Evolutionary conservation across 1,284 basidiomycete genomes (phyloP).

Genomic region (Mycena sp.): DNA sequence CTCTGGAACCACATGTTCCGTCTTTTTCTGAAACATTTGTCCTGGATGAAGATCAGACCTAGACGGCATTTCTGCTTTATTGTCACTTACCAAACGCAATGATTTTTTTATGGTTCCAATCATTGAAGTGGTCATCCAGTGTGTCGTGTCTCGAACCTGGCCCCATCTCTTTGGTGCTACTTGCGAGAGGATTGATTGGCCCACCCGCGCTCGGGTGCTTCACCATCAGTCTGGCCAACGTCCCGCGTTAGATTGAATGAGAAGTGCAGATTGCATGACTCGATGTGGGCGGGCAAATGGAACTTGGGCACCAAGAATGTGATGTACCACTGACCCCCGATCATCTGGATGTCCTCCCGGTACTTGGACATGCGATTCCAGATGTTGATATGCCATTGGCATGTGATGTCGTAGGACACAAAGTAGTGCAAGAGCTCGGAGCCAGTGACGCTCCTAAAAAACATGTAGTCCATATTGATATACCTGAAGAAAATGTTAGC

Average conservation of each 20-base stretch:
- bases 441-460: constrained; percentile 25
- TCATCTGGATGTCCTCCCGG: neutral
- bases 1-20: constrained; percentile 6
- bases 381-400: constrained; percentile 35
- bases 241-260: constrained; percentile 36
- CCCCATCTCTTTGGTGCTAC: constrained; percentile 42
- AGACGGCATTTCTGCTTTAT: too few species aligned
- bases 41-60: too few species aligned
- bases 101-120: constrained; percentile 37
- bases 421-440: constrained; percentile 24
- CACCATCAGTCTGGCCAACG: constrained; percentile 38
- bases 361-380: constrained; percentile 1
- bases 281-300: constrained; percentile 17
- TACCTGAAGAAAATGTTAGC: constrained; percentile 30
- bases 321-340: neutral
- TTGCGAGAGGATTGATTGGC: constrained; percentile 33
- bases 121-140: constrained; percentile 38
- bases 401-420: constrained; percentile 42
- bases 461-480: too few species aligned
- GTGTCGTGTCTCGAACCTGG: constrained; percentile 37
- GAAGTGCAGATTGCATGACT: constrained; percentile 29
- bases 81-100: constrained; percentile 6
- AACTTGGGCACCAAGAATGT: constrained; percentile 31
- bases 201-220: constrained; percentile 41
- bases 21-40: neutral